A percentile compares a stretch with the other conserved stretches of the same genome.
Conservation (phyloP, 2,329 filamentous ascomycete species). For the Colletotrichum spaethianum region DNA sequence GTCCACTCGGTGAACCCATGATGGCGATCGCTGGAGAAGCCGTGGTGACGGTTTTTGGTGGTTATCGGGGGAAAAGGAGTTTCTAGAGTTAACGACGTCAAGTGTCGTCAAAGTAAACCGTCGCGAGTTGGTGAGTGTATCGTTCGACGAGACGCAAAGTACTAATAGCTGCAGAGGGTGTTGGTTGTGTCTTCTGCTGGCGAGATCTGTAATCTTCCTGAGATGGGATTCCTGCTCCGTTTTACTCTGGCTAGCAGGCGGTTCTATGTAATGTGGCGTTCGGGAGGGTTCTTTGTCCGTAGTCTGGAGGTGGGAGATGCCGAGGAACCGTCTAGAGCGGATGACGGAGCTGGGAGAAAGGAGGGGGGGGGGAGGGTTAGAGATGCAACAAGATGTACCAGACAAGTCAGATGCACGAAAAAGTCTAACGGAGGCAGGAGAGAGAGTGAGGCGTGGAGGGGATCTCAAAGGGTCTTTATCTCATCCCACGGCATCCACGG, state of each 20-base stretch:
- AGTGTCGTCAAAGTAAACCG: neutral
- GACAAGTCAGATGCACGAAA: slow-evolving; percentile 29
- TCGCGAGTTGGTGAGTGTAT: too few species aligned
- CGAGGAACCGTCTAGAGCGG: neutral
- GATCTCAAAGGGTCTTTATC: slow-evolving; percentile 40
- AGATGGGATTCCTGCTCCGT: neutral
- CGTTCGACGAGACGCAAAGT: neutral
- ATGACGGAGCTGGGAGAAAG: neutral
- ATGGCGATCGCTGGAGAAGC: slow-evolving; percentile 40
- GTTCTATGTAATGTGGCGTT: neutral
- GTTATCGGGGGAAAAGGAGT: neutral
- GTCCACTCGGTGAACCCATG: slow-evolving; percentile 40
- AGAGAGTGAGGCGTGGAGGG: slow-evolving; percentile 18
- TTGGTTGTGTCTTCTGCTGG: neutral
- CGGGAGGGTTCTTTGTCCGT: neutral
- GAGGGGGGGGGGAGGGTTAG: neutral
- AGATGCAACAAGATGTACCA: slow-evolving; percentile 23
- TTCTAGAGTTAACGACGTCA: neutral
- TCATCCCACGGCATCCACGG: slow-evolving; percentile 31
- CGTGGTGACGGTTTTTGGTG: slow-evolving; percentile 34
- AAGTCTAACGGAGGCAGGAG: neutral
- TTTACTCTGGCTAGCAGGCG: slow-evolving; percentile 18
- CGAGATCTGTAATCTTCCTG: slow-evolving; percentile 18
- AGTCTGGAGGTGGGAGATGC: neutral
- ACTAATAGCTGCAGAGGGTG: neutral